phyloP scores from a whole-genome alignment of 129 eudicot genomes.

The Helichrysum umbraculigerum region DNA sequence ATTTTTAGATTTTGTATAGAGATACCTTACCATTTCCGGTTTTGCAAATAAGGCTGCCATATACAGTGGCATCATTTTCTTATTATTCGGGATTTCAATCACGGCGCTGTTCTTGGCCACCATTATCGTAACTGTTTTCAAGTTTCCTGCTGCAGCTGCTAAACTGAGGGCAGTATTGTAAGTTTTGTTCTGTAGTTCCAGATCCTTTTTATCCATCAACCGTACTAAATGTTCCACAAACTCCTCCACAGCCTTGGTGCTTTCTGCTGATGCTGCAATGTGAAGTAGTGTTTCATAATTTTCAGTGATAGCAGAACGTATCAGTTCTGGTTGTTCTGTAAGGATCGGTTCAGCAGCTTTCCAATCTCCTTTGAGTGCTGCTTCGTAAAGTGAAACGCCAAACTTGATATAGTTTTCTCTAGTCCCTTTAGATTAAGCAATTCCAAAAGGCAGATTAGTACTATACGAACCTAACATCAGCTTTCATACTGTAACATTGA shows the following conservation, averaged over 20 bases:
- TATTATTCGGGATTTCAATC: slow-evolving; percentile 24
- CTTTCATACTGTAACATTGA: neutral
- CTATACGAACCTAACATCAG: neutral
- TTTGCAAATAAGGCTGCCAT: slow-evolving; percentile 50
- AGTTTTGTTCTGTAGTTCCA: slow-evolving; percentile 34
- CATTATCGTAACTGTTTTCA: slow-evolving; percentile 34
- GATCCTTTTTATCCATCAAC: slow-evolving; percentile 32
- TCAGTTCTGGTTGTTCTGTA: slow-evolving; percentile 24
- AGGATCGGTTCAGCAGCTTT: slow-evolving; percentile 29
- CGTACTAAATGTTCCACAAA: slow-evolving; percentile 42
- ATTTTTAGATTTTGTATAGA: slow-evolving; percentile 18
- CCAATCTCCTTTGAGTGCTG: slow-evolving; percentile 49
- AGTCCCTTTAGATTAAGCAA: slow-evolving; percentile 13
- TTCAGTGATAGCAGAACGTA: slow-evolving; percentile 37
- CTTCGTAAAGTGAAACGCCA: slow-evolving; percentile 40
- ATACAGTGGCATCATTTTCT: slow-evolving; percentile 31
- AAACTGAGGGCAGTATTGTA: slow-evolving; percentile 43
- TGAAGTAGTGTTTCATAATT: slow-evolving; percentile 50
- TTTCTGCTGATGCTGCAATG: slow-evolving; percentile 53
- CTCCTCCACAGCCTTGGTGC: slow-evolving; percentile 37
- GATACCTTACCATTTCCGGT: slow-evolving; percentile 43
- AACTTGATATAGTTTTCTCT: slow-evolving; percentile 23
- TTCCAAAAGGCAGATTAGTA: slow-evolving; percentile 10
- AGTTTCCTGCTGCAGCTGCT: slow-evolving; percentile 44
- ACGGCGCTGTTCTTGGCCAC: slow-evolving; percentile 25